These are phyloP conservation scores for Didymella keratinophila DNA, from an alignment of 2,329 filamentous ascomycete species.

Conservation along the genomic window DNA sequence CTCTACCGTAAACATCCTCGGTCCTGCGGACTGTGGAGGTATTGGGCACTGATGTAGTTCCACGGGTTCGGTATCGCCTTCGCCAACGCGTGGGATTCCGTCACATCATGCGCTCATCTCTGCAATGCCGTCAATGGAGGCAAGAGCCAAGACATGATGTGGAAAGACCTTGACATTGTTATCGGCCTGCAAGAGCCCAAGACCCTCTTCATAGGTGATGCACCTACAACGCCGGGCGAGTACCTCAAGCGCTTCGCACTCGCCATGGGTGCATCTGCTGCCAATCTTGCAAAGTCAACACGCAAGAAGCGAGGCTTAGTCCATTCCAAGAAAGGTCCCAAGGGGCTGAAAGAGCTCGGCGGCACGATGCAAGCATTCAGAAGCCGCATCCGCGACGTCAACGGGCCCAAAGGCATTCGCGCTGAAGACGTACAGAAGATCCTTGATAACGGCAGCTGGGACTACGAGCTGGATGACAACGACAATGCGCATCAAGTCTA, in stretches of 20 bases:
- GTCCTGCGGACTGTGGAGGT: constrained; percentile 51
- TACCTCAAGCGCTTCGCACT: constrained; percentile 52
- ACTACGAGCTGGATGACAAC: constrained; percentile 29
- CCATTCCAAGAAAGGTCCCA: constrained; percentile 42
- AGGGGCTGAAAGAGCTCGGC: constrained; percentile 40
- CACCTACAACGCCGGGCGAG: constrained; percentile 42
- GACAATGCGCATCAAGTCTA: constrained; percentile 14
- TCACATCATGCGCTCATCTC: constrained; percentile 51
- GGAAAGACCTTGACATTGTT: constrained; percentile 55
- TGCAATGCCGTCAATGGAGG: constrained; percentile 53
- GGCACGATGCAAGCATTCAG: constrained; percentile 51
- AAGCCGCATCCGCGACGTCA: constrained; percentile 38
- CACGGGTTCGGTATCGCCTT: constrained; percentile 47
- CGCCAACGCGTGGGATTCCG: constrained; percentile 52
- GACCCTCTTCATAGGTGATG: constrained; percentile 50
- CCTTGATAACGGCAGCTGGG: constrained; percentile 41
- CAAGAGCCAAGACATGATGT: constrained; percentile 36
- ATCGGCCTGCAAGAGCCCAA: constrained; percentile 38
- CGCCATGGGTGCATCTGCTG: constrained; percentile 47
- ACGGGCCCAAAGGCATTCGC: constrained; percentile 40
- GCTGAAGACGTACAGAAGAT: constrained; percentile 50
- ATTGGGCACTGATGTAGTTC: constrained; percentile 43
- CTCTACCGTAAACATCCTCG: constrained; percentile 29
- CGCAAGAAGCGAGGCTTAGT: constrained; percentile 15
- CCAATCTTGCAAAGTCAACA: constrained; percentile 33